Evolutionary conservation across 2,329 filamentous ascomycete species (phyloP).

Genomic region (Intubia oerlemansii): DNA sequence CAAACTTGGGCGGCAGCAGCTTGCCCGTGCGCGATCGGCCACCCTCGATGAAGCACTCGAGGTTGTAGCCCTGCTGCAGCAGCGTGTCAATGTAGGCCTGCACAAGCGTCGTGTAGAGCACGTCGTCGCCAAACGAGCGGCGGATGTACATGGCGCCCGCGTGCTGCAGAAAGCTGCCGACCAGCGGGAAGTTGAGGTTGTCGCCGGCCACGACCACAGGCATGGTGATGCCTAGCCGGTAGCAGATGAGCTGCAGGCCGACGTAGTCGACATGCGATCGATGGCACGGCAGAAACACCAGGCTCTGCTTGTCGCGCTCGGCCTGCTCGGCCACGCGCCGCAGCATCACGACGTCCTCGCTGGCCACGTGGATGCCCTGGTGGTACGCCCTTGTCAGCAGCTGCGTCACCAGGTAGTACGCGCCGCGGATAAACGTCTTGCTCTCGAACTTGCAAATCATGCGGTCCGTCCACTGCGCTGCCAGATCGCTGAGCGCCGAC

Average conservation of each 20-base stretch:
- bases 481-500: slow-evolving; percentile 53
- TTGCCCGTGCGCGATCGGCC: slow-evolving; percentile 86
- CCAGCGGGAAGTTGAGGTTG: slow-evolving; percentile 82
- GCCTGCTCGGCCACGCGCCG: slow-evolving; percentile 67
- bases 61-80: slow-evolving; percentile 75
- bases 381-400: slow-evolving; percentile 84
- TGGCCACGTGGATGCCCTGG: slow-evolving; percentile 90
- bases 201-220: slow-evolving; percentile 89
- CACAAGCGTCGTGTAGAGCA: slow-evolving; percentile 77
- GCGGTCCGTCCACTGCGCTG: slow-evolving; percentile 67
- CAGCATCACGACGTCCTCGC: slow-evolving; percentile 72
- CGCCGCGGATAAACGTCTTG: slow-evolving; percentile 74
- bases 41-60: slow-evolving; percentile 96
- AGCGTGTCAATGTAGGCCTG: slow-evolving; percentile 91
- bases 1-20: slow-evolving; percentile 82
- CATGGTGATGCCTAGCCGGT: slow-evolving; percentile 69
- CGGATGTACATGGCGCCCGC: slow-evolving; percentile 97
- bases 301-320: slow-evolving; percentile 73
- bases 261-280: slow-evolving; percentile 94
- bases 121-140: slow-evolving; percentile 77
- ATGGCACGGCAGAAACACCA: slow-evolving; percentile 89
- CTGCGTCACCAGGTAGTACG: slow-evolving; percentile 79
- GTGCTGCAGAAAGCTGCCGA: slow-evolving; percentile 81
- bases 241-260: slow-evolving; percentile 85
- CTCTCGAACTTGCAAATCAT: slow-evolving; percentile 99